A percentile compares a stretch with the other conserved stretches of the same genome.
Evolutionary conservation across 257 asterid species (phyloP).

Genomic region (Echium plantagineum): DNA sequence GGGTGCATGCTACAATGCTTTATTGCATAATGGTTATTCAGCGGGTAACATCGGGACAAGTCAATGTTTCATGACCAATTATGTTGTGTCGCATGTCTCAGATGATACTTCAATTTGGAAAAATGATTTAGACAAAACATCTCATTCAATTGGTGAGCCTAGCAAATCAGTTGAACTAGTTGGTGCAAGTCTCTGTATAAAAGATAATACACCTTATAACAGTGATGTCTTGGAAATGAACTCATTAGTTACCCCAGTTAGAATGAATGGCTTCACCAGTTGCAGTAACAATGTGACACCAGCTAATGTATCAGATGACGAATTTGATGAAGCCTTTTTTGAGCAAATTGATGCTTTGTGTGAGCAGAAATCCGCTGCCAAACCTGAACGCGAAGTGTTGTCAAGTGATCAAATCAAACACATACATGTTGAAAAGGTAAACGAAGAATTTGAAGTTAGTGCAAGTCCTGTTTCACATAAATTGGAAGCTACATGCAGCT

Average conservation of each 20-base stretch:
- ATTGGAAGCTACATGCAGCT: constrained; percentile 20
- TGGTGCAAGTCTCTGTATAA: constrained; percentile 16
- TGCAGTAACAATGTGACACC: constrained; percentile 14
- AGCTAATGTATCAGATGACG: constrained; percentile 32
- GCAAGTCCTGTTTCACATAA: constrained; percentile 15
- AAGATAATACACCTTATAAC: constrained; percentile 9
- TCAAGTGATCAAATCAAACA: constrained; percentile 15
- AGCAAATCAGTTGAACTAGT: constrained; percentile 9
- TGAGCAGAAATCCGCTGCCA: constrained; percentile 34
- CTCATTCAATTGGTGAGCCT: constrained; percentile 12
- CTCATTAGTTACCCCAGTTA: constrained; percentile 27
- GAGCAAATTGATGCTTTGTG: constrained; percentile 76
- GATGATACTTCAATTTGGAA: constrained; percentile 15
- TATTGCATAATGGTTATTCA: constrained; percentile 4
- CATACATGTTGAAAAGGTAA: constrained; percentile 18
- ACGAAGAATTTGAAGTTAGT: constrained; percentile 22
- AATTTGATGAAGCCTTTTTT: constrained; percentile 63
- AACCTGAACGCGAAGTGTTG: constrained; percentile 23
- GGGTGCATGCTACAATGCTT: not conserved
- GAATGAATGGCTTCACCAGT: constrained; percentile 21
- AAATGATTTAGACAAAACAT: constrained; percentile 11
- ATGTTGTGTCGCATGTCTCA: constrained; percentile 12
- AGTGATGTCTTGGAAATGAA: constrained; percentile 15
- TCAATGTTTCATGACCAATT: constrained; percentile 12
- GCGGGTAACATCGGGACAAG: constrained; percentile 1